These are phyloP conservation scores for Chaetomium fimeti DNA, from an alignment of 495 filamentous ascomycete genomes.

Conservation along the genomic window DNA sequence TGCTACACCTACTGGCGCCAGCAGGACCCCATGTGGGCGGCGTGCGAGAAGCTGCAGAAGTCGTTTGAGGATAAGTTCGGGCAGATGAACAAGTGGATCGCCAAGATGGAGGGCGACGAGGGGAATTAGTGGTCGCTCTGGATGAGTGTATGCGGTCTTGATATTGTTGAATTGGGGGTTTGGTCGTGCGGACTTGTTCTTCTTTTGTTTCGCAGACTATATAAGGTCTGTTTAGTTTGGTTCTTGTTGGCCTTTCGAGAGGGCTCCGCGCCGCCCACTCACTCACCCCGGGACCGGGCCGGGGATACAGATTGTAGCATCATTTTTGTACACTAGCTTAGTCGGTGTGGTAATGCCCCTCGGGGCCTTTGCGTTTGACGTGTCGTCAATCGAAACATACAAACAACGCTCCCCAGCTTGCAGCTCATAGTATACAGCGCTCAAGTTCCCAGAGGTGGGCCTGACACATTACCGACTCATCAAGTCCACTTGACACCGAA, in stretches of 20 bases:
- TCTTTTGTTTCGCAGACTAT: background rate
- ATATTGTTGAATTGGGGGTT: background rate
- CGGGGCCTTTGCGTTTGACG: background rate
- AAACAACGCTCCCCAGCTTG: background rate
- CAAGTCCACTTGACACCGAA: slow-evolving; percentile 63
- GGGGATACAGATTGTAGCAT: slow-evolving; percentile 7
- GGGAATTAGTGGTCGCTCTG: slow-evolving; percentile 23
- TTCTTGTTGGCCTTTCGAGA: background rate
- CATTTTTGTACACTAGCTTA: slow-evolving; percentile 3
- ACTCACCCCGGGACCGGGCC: background rate
- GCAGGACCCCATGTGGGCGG: slow-evolving; percentile 45
- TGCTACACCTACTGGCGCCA: slow-evolving; percentile 49
- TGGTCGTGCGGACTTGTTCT: background rate
- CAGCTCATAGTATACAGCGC: background rate
- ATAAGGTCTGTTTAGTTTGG: no score
- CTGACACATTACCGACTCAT: background rate
- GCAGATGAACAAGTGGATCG: slow-evolving; percentile 51
- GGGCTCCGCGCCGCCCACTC: no score
- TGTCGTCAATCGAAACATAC: background rate
- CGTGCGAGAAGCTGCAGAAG: slow-evolving; percentile 49
- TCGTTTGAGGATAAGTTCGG: slow-evolving; percentile 52
- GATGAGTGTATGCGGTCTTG: no score
- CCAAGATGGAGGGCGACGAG: slow-evolving; percentile 49
- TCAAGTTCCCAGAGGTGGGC: no score
- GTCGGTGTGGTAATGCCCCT: slow-evolving; percentile 5